phyloP scores from a whole-genome alignment of 1,284 basidiomycete genomes.

The Ceratobasidium sp. region DNA sequence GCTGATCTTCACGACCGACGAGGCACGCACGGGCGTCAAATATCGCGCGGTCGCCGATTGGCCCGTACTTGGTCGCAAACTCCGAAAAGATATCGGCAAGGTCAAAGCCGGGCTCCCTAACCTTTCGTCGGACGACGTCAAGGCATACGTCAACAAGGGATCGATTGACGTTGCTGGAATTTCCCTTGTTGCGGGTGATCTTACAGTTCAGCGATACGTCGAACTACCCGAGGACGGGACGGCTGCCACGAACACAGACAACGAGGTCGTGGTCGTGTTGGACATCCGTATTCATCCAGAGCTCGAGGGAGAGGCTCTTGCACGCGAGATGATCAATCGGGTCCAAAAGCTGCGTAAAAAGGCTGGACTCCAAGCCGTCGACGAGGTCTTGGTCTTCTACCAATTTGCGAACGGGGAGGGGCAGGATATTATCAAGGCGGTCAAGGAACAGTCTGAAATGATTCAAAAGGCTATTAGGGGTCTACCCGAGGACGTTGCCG shows the following conservation, averaged over 20 bases:
- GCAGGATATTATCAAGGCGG: slow-evolving; percentile 65
- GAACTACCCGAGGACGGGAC: slow-evolving; percentile 75
- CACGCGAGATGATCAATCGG: slow-evolving; percentile 91
- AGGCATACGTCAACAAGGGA: slow-evolving; percentile 77
- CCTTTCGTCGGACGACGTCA: slow-evolving; percentile 84
- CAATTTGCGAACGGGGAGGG: slow-evolving; percentile 75
- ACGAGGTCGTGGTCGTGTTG: slow-evolving; percentile 92
- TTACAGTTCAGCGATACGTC: slow-evolving; percentile 90
- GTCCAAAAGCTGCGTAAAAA: slow-evolving; percentile 97
- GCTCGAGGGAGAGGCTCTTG: slow-evolving; percentile 86
- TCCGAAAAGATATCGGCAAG: slow-evolving; percentile 90
- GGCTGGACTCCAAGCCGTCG: slow-evolving; percentile 92
- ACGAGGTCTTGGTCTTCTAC: slow-evolving; percentile 93
- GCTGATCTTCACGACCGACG: slow-evolving; percentile 88
- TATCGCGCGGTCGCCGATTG: slow-evolving; percentile 96
- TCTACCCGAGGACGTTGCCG: slow-evolving; percentile 67
- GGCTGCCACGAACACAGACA: slow-evolving; percentile 89
- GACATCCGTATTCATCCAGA: slow-evolving; percentile 89
- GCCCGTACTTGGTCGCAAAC: slow-evolving; percentile 91
- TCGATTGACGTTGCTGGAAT: slow-evolving; percentile 90
- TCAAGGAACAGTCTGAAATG: slow-evolving; percentile 72
- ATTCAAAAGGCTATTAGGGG: slow-evolving; percentile 81
- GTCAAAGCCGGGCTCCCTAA: slow-evolving; percentile 89
- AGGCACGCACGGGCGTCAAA: slow-evolving; percentile 83
- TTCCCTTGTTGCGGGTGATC: slow-evolving; percentile 86